These are phyloP conservation scores for Actinidia polygama DNA, from an alignment of 179 eudicot species.

Conservation along the genomic window DNA sequence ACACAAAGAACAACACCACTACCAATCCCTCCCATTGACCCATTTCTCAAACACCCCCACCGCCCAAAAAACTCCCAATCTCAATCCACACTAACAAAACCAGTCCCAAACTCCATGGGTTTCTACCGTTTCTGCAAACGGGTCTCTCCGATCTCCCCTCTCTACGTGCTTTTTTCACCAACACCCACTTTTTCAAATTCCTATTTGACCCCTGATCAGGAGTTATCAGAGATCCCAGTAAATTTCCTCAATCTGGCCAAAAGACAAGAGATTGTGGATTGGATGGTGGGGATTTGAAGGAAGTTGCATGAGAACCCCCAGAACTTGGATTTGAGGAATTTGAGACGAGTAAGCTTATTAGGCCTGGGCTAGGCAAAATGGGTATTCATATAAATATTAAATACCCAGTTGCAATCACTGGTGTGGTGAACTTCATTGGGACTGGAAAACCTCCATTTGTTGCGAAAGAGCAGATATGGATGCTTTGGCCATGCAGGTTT, in stretches of 20 bases:
- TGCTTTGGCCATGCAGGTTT: slow-evolving; percentile 57
- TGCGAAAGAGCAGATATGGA: slow-evolving; percentile 60
- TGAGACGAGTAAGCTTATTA: slow-evolving; percentile 49
- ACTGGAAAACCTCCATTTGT: slow-evolving; percentile 52
- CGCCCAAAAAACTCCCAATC: neutral
- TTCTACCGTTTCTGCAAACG: slow-evolving; percentile 19
- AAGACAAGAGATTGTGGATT: slow-evolving; percentile 35
- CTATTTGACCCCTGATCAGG: slow-evolving; percentile 16
- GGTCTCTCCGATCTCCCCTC: slow-evolving; percentile 15
- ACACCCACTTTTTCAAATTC: slow-evolving; percentile 19
- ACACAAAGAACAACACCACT: neutral
- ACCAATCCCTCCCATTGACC: neutral
- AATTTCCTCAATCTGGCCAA: slow-evolving; percentile 40
- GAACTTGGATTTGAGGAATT: slow-evolving; percentile 57
- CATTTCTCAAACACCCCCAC: neutral
- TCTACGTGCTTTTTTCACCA: slow-evolving; percentile 10
- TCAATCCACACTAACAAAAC: neutral
- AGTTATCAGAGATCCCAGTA: slow-evolving; percentile 32
- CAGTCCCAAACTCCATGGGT: slow-evolving; percentile 16
- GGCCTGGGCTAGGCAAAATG: slow-evolving; percentile 44
- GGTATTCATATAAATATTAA: slow-evolving; percentile 36
- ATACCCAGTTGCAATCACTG: slow-evolving; percentile 48
- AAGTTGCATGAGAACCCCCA: slow-evolving; percentile 50
- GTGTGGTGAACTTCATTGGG: slow-evolving; percentile 46
- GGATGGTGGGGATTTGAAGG: slow-evolving; percentile 52